Percentiles rank a stretch among this genome's conserved stretches.
These are phyloP conservation scores for Pleurotus giganteus DNA, from an alignment of 768 basidiomycete species.

Conservation along the genomic window DNA sequence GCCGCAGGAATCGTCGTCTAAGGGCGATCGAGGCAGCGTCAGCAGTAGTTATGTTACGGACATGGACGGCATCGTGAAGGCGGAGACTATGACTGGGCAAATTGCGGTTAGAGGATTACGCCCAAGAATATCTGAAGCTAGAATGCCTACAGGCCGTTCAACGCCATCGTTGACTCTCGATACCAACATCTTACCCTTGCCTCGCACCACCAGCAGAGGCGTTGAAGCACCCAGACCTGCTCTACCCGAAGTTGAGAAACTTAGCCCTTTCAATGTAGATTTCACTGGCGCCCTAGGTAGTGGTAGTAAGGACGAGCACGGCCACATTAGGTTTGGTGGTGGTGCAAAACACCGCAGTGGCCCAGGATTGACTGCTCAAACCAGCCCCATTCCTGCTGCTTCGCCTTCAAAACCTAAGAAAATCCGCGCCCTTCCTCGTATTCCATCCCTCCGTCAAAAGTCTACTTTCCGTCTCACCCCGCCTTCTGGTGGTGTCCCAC, in stretches of 20 bases:
- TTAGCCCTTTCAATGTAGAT: conserved; percentile 49
- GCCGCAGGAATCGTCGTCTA: conserved; percentile 13
- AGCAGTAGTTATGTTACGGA: conserved; percentile 19
- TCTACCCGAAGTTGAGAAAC: conserved; percentile 34
- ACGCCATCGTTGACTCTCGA: conserved; percentile 4
- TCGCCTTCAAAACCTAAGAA: not conserved
- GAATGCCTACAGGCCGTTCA: conserved; percentile 1
- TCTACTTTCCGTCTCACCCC: conserved; percentile 9
- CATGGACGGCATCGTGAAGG: conserved; percentile 16
- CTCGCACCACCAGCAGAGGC: not conserved
- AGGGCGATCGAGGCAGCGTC: conserved; percentile 19
- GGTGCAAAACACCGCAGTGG: conserved; percentile 10
- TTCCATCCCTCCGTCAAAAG: not conserved
- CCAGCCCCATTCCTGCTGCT: not conserved
- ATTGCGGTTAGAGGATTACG: conserved; percentile 18
- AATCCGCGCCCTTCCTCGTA: conserved; percentile 5
- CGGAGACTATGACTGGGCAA: conserved; percentile 19
- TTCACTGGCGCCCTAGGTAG: conserved; percentile 25
- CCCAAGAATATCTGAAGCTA: conserved; percentile 19
- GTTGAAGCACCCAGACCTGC: conserved; percentile 10
- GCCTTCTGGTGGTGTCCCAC: conserved; percentile 12
- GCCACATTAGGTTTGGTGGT: conserved; percentile 11
- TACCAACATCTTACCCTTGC: not conserved
- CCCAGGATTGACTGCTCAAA: not conserved
- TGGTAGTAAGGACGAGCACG: conserved; percentile 18